Evolutionary conservation across 257 asterid genomes (phyloP).

Genomic region (Haberlea rhodopensis): DNA sequence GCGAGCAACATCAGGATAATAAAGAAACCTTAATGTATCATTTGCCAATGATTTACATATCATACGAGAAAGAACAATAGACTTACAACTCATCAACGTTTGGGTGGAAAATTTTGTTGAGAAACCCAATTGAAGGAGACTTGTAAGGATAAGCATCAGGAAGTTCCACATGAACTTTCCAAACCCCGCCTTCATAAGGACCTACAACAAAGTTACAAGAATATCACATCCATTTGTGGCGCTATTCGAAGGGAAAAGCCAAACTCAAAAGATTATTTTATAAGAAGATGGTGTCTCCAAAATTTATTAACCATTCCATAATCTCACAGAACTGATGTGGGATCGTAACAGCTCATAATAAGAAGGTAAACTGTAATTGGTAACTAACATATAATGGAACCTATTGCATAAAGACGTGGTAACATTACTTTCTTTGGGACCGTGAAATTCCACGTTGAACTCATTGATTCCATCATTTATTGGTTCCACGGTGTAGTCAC

Average conservation of each 20-base stretch:
- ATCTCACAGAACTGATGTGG: not conserved
- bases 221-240: not conserved
- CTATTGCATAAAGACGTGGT: not conserved
- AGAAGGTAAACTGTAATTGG: not conserved
- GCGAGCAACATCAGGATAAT: not conserved
- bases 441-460: constrained; percentile 84
- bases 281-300: not conserved
- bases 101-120: constrained; percentile 94
- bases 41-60: not conserved
- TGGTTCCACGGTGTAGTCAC: constrained; percentile 80
- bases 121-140: constrained; percentile 88
- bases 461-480: constrained; percentile 78
- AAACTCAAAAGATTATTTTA: not conserved
- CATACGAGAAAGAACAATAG: not conserved
- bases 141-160: constrained; percentile 96
- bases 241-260: not conserved
- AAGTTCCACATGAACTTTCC: constrained; percentile 89
- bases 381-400: constrained; percentile 10
- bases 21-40: not conserved
- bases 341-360: not conserved
- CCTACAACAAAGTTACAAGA: constrained; percentile 38
- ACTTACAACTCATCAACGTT: constrained; percentile 92
- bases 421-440: constrained; percentile 91
- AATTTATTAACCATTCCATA: no score
- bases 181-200: constrained; percentile 85